Conservation (phyloP, 2,329 filamentous ascomycete species). For the Hymenotorrendiella dingleyae region DNA sequence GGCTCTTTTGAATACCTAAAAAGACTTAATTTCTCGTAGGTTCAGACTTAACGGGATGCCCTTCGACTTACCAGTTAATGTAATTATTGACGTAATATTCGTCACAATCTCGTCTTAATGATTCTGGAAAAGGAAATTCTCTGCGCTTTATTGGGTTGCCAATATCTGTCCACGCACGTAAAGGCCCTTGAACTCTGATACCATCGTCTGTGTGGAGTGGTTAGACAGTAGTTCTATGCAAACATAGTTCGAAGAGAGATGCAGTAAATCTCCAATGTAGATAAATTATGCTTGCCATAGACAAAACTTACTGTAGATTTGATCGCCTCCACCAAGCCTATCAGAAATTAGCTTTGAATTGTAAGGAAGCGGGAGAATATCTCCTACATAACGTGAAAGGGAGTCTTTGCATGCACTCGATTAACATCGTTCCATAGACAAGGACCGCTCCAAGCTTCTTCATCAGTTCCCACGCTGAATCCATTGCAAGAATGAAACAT, state of each 20-base stretch:
- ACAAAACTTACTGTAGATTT: constrained; percentile 64
- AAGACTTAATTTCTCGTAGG: too few relatives aligned
- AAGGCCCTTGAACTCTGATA: constrained; percentile 76
- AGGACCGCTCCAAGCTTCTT: constrained; percentile 82
- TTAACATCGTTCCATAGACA: constrained; percentile 92
- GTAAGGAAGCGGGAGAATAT: too few relatives aligned
- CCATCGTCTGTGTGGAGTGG: constrained; percentile 53
- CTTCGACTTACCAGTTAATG: constrained; percentile 60
- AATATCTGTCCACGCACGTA: constrained; percentile 77
- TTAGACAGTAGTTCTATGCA: neutral
- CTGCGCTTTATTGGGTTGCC: constrained; percentile 78
- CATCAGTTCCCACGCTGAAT: constrained; percentile 82
- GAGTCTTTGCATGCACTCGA: constrained; percentile 69
- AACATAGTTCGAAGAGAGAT: neutral
- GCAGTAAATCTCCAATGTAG: too few relatives aligned
- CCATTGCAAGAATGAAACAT: constrained; percentile 99
- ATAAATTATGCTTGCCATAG: too few relatives aligned
- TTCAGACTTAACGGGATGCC: constrained; percentile 9
- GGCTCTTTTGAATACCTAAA: constrained; percentile 69
- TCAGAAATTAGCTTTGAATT: constrained; percentile 6
- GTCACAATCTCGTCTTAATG: constrained; percentile 77
- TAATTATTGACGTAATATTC: constrained; percentile 91
- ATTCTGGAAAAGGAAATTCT: constrained; percentile 69
- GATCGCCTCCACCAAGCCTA: constrained; percentile 87
- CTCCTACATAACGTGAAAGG: constrained; percentile 83